phyloP scores from a whole-genome alignment of 345 rosid genomes.

The Camelina hispida region DNA sequence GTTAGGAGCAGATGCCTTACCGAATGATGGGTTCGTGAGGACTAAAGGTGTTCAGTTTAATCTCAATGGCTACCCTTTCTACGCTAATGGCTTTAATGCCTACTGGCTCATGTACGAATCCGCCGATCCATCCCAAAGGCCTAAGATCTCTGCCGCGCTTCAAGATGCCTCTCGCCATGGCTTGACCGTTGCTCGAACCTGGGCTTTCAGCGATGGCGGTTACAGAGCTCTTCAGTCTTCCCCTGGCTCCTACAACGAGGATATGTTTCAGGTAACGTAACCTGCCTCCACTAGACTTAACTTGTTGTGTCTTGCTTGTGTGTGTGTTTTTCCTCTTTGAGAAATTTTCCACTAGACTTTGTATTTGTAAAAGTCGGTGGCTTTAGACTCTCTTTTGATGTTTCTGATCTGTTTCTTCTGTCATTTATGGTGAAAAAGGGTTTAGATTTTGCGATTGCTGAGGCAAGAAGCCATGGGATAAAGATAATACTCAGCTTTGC shows the following conservation, averaged over 20 bases:
- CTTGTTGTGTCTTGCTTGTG: neutral
- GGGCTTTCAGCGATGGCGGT: constrained; percentile 95
- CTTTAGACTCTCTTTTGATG: constrained; percentile 13
- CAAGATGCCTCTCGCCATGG: constrained; percentile 72
- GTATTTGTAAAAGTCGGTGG: constrained; percentile 2
- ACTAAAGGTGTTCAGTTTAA: constrained; percentile 65
- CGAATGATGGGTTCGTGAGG: constrained; percentile 66
- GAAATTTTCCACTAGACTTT: neutral
- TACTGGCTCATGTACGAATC: constrained; percentile 91
- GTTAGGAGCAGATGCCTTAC: constrained; percentile 44
- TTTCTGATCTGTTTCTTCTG: neutral
- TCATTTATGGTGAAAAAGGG: constrained; percentile 53
- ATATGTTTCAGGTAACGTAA: constrained; percentile 66
- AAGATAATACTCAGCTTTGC: constrained; percentile 76
- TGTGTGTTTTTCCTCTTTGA: neutral
- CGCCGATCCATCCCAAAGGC: constrained; percentile 69
- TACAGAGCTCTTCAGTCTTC: constrained; percentile 71
- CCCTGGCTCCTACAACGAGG: constrained; percentile 82
- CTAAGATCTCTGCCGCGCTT: constrained; percentile 64
- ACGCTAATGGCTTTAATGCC: constrained; percentile 90
- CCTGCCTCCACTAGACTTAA: neutral
- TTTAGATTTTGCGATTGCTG: constrained; percentile 93
- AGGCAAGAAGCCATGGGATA: constrained; percentile 72
- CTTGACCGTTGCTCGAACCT: constrained; percentile 77
- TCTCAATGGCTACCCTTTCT: constrained; percentile 75